Percentiles rank a stretch among this genome's conserved stretches.
These are phyloP conservation scores for Wickerhamiella parazyma DNA, from an alignment of 805 yeast genomes.

Conservation along the genomic window DNA sequence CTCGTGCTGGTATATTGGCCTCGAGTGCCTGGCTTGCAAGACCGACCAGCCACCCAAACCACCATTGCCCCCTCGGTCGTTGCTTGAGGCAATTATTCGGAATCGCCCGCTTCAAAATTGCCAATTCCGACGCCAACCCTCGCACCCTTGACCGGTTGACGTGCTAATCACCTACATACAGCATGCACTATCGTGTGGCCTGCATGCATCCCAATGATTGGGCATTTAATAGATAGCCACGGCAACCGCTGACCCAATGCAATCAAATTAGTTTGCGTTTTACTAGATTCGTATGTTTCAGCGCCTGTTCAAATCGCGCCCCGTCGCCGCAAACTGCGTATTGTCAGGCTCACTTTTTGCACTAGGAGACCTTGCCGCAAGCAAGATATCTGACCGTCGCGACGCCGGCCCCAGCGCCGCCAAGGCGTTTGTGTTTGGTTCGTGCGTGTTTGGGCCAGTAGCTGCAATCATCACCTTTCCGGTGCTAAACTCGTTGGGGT, in stretches of 20 bases:
- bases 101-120: too few relatives aligned
- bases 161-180: neutral
- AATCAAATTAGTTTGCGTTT: neutral
- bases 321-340: conserved; percentile 33
- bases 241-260: neutral
- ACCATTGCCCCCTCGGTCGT: neutral
- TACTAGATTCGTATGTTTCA: neutral
- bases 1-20: neutral
- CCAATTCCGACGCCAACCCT: too few relatives aligned
- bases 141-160: too few relatives aligned
- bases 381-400: conserved; percentile 29
- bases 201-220: neutral
- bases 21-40: neutral
- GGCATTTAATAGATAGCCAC: neutral
- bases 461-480: conserved; percentile 56
- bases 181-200: neutral
- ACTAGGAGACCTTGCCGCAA: conserved; percentile 65
- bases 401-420: conserved; percentile 31
- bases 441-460: conserved; percentile 59
- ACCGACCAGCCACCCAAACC: neutral
- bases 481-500: conserved; percentile 33
- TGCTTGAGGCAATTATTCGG: too few relatives aligned
- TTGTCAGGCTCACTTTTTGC: conserved; percentile 37
- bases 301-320: conserved; percentile 3
- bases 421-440: conserved; percentile 59